These are phyloP conservation scores for Diaporthe citri DNA, from an alignment of 2,329 filamentous ascomycete species.

Conservation along the genomic window DNA sequence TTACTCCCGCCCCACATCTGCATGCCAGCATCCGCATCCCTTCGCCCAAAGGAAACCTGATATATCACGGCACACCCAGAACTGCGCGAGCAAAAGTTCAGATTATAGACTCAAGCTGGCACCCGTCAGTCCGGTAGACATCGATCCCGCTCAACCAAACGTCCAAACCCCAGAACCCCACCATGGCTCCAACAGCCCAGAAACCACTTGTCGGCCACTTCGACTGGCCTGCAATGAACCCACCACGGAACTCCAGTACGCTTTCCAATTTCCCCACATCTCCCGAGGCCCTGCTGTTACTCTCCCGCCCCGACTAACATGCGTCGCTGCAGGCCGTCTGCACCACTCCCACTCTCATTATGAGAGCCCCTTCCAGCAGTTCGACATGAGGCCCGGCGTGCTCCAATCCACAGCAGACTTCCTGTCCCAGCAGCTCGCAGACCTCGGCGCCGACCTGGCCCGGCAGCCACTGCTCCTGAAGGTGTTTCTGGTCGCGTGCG, in stretches of 20 bases:
- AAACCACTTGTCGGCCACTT: conserved; percentile 30
- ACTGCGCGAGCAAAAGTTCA: neutral
- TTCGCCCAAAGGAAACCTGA: neutral
- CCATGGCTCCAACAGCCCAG: conserved; percentile 28
- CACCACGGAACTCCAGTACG: conserved; percentile 12
- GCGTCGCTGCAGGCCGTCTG: neutral
- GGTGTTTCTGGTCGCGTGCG: neutral
- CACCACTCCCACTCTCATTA: conserved; percentile 31
- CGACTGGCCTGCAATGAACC: conserved; percentile 6
- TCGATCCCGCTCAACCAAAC: neutral
- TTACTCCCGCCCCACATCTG: neutral
- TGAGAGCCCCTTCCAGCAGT: conserved; percentile 32
- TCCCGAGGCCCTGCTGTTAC: too few species aligned
- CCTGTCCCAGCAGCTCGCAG: neutral
- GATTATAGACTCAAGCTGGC: too few species aligned
- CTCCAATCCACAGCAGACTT: neutral
- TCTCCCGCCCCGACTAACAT: neutral
- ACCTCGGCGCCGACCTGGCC: neutral
- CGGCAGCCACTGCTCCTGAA: neutral
- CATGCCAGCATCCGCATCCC: conserved; percentile 5
- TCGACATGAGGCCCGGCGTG: conserved; percentile 15
- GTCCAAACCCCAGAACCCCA: neutral
- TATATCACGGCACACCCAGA: neutral
- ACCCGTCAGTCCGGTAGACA: neutral
- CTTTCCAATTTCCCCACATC: neutral